Base-by-base conservation (phyloP, 2,329 filamentous ascomycete species). In the Incumbomyces delicatus region DNA sequence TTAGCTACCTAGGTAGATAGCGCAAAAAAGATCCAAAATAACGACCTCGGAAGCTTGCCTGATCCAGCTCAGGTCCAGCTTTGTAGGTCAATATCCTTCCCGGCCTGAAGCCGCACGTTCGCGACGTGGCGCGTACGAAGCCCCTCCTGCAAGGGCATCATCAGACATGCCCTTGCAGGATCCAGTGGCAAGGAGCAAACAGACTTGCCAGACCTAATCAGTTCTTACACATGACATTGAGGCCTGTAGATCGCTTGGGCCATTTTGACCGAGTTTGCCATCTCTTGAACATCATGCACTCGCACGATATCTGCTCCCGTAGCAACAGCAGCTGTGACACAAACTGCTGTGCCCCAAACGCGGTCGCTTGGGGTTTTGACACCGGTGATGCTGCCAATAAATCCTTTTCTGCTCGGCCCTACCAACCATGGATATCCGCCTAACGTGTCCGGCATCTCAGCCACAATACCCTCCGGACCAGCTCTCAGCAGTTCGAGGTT, bases 241-340 rank as follows among this genome's bases (percentile, higher is more conserved):
- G 22, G 22, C 8, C 86, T 74, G 78, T 86, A 94, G 46, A 95
- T 88, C n/a, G 88, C 89, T 74, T 96, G 90, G 7, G 87, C 80
- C 81, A 96, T 90, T 61, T 77, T 83, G 1, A 80, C 80, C 29
- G 95, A 88, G 65, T 87, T 76, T 34, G 68, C 73, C 90, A 96
- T 96, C 70, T 92, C 85, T 47, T 72, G 67, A 12, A 89, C 85
- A 69, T 96, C 90, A 67, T 98, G 92, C 35, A 98, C 88, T 43
- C 92, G 75, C 38, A 96, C 82, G 49, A 98, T 80, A 69, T 96
- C 89, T 18, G 89, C 89, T 2, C 92, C 92, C 6, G 87, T 87
- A 51, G 83, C 79, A 27, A 98, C 76, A 38, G 88, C 87, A 6
- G 88, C 87, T 2, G 85, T 83, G 7, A 96, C 85, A 0, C 88